Evolutionary conservation across 164 flowering plant species (phyloP), one percentile per base, ranked within the genome.

Genomic region (Macadamia integrifolia): DNA sequence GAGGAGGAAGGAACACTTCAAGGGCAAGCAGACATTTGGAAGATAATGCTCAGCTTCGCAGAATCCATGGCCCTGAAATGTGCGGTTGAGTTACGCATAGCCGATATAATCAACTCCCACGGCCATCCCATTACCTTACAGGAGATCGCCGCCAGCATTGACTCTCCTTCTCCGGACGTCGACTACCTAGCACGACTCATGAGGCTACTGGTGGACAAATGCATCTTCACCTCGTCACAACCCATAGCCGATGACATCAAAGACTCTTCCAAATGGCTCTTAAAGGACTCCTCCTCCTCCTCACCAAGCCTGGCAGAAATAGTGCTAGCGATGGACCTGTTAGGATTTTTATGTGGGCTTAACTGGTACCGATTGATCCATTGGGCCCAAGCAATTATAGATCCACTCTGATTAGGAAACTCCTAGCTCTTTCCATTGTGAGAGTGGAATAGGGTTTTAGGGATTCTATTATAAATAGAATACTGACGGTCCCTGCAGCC

Each of bases 31-130:
- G 71, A 74, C 1, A 71, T 81, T 43, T 80, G 78, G 83, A 56
- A 66, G 4, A 18, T 29, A 65, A 72, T 81, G 71, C 72, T 80
- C 46, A 72, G 71, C 43, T 81, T 80, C 61, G 82, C 69, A 1
- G 84, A 82, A 48, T 74, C 85, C 43, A 78, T 79, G 77, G 83
- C 80, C 0, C 61, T 84, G 18, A 82, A 76, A 57, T 83, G 83
- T 52, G 85, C 79, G 1, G 76, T 86, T 18, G 86, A 86, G 69
- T 80, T 86, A 28, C 70, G 75, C 49, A 72, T 86, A 1, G 65
- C 86, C 6, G 85, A 86, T 49, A 80, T 82, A 2, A 78, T 86
- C 58, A 62, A 84, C 72, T 43, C 73, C 12, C 74, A 80, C 42
- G 78, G 72, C 30, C 29, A 44, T 0, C 83, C 87, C 6, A 69